Conservation (phyloP, 2,329 filamentous ascomycete genomes). For the Byssothecium circinans region DNA sequence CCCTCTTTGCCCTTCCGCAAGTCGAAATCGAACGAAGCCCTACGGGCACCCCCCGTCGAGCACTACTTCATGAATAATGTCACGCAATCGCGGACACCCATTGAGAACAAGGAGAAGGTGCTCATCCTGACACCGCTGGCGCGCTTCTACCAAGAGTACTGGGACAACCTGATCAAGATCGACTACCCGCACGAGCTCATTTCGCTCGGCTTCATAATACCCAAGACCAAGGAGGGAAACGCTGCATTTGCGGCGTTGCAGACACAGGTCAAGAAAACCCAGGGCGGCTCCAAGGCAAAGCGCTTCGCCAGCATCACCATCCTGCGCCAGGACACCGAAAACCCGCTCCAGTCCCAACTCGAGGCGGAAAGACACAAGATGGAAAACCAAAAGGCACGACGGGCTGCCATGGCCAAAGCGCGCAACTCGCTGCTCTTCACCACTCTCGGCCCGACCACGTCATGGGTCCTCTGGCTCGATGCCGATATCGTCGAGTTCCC, state of each 20-base stretch:
- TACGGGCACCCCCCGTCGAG: conserved; percentile 78
- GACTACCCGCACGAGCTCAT: conserved; percentile 93
- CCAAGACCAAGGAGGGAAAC: conserved; percentile 91
- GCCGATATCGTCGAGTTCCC: conserved; percentile 90
- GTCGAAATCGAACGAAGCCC: conserved; percentile 54
- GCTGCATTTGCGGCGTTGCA: conserved; percentile 80
- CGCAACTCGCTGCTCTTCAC: conserved; percentile 95
- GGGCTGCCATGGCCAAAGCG: conserved; percentile 89
- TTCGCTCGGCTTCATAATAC: conserved; percentile 92
- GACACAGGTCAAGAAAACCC: conserved; percentile 80
- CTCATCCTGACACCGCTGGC: conserved; percentile 92
- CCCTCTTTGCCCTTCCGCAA: conserved; percentile 76
- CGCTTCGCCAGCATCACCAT: conserved; percentile 94
- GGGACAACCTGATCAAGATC: conserved; percentile 85
- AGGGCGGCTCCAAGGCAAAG: conserved; percentile 76
- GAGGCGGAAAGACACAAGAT: conserved; percentile 92
- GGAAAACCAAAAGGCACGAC: conserved; percentile 80
- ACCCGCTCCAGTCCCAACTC: conserved; percentile 75
- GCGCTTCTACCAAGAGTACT: conserved; percentile 91
- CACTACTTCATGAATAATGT: conserved; percentile 96
- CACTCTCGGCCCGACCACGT: conserved; percentile 84
- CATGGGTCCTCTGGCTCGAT: conserved; percentile 97
- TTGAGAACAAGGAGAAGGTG: conserved; percentile 79
- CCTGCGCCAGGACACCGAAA: conserved; percentile 90
- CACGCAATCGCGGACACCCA: conserved; percentile 75